A percentile compares a stretch with the other conserved stretches of the same genome.
phyloP scores from a whole-genome alignment of 108 stramenopile genomes.

The Cyclotella kingstonii region DNA sequence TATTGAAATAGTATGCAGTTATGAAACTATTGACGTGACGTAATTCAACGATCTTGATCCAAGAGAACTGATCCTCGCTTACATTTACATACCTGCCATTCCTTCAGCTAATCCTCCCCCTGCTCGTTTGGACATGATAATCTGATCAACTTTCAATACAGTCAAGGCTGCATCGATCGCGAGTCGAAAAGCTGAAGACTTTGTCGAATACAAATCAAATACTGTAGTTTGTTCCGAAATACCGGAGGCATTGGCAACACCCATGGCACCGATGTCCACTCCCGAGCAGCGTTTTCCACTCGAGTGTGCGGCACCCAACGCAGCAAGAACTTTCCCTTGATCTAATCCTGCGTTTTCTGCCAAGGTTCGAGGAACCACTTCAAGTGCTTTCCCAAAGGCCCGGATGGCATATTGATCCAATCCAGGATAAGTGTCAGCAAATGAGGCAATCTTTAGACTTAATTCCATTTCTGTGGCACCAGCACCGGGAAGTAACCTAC shows the following conservation, averaged over 20 bases:
- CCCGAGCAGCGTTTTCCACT: constrained; percentile 76
- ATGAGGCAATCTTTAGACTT: constrained; percentile 68
- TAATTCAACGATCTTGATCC: too few relatives aligned
- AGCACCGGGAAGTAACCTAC: constrained; percentile 90
- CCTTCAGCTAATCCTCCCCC: constrained; percentile 62
- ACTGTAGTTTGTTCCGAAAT: constrained; percentile 63
- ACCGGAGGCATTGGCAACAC: constrained; percentile 40
- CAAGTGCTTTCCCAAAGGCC: constrained; percentile 96
- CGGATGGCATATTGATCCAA: constrained; percentile 98
- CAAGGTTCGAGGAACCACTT: constrained; percentile 92
- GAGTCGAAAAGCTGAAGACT: constrained; percentile 88
- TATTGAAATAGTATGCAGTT: too few relatives aligned
- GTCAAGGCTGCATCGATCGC: constrained; percentile 96
- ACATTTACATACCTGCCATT: constrained; percentile 19
- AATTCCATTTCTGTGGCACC: constrained; percentile 95
- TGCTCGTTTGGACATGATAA: constrained; percentile 98
- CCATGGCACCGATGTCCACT: constrained; percentile 80
- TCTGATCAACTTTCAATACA: constrained; percentile 96
- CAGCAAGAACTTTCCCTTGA: constrained; percentile 77
- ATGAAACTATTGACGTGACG: too few relatives aligned
- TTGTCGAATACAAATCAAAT: constrained; percentile 81
- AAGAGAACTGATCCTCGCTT: too few relatives aligned
- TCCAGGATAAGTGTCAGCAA: constrained; percentile 90
- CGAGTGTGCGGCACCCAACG: constrained; percentile 88
- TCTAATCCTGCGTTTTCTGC: constrained; percentile 97